Evolutionary conservation across 2,329 filamentous ascomycete species (phyloP).

Genomic region (Colletotrichum horii): DNA sequence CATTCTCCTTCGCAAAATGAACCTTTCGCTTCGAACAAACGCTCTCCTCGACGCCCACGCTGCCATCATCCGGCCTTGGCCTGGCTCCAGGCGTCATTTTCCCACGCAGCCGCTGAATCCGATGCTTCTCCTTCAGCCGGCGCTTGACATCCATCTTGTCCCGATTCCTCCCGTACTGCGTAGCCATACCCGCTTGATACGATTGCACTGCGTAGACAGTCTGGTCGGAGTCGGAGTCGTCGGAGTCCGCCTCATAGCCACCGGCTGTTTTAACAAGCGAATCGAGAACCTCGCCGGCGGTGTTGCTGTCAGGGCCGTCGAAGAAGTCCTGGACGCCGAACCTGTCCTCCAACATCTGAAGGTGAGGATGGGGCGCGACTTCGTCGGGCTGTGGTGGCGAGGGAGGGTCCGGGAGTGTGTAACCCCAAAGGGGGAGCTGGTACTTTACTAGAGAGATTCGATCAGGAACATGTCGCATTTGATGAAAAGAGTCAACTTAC

Average conservation of each 20-base stretch:
- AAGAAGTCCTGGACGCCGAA: background rate
- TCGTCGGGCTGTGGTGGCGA: background rate
- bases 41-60: background rate
- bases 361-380: background rate
- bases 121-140: background rate
- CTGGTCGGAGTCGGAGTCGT: background rate
- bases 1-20: background rate
- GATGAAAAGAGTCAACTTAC: background rate
- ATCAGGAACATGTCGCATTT: background rate
- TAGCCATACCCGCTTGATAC: background rate
- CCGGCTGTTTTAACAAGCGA: background rate
- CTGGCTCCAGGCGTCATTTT: background rate
- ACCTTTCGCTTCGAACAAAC: background rate
- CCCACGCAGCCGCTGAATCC: background rate
- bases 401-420: background rate
- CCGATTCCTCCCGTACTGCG: background rate
- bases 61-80: background rate
- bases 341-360: background rate
- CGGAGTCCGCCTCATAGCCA: background rate
- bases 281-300: background rate
- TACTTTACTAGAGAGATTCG: background rate
- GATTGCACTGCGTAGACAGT: background rate
- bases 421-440: background rate
- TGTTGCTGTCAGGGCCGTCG: background rate
- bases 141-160: background rate